Base-by-base conservation (phyloP, 257 asterid species). In the Nemophila menziesii region DNA sequence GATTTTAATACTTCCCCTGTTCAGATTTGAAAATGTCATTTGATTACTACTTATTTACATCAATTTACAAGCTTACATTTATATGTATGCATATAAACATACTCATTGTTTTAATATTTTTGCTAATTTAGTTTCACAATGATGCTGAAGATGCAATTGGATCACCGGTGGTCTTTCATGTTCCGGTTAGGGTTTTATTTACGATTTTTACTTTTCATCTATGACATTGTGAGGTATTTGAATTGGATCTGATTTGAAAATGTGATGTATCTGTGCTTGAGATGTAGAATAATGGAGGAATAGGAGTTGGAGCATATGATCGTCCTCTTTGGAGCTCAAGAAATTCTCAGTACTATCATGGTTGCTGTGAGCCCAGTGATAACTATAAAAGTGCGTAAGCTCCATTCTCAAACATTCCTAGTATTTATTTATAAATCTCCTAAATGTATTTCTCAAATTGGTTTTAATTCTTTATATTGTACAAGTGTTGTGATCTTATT, bases 241-340 rank as follows among this genome's bases (percentile, higher is more conserved):
- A 61, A 27, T 64, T 69, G 75, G 70, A 66, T 71, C 63, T 49
- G 61, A 49, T 63, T 54, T 46, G 57, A 34, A 33, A 74, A 57
- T 63, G 57, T 43, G 60, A 51, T 64, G 51, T 54, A 23, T 66
- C 68, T 59, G 56, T 66, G 41, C 53, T 46, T 71, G 77, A 44
- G 68, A 59, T 81, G 63, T 75, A 90, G 98, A 54, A 56, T 26
- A 33, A 52, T 44, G 82, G 75, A 50, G 76, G 72, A n/a, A n/a
- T n/a, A n/a, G n/a, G n/a, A n/a, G n/a, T n/a, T n/a, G n/a, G n/a
- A 62, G 68, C 29, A 22, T 52, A 21, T 46, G 64, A 49, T 60
- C 87, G 67, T 26, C 85, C 84, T 77, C 82, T 90, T 27, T 90
- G 98, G 98, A 78, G 71, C 36, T 67, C 89, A 18, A 79, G 60